These are phyloP conservation scores for Agrocybe praecox DNA, from an alignment of 768 basidiomycete genomes.

Conservation along the genomic window DNA sequence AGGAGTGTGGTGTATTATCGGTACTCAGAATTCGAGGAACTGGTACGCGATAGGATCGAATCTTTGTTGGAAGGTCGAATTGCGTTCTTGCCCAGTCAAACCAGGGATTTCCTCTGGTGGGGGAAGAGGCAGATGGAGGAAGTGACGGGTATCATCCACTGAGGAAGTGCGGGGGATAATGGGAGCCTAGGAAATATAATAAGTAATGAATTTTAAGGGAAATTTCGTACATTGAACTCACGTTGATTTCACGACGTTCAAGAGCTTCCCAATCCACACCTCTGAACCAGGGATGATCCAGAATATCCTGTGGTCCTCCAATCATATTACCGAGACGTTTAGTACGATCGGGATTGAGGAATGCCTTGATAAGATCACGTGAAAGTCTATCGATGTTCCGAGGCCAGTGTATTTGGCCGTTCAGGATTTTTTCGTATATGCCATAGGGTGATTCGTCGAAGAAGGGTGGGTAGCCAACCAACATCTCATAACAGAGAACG, in stretches of 20 bases:
- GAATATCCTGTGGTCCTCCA: constrained; percentile 88
- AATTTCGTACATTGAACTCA: constrained; percentile 34
- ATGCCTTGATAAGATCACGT: constrained; percentile 83
- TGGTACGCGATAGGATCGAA: constrained; percentile 72
- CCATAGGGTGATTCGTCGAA: constrained; percentile 98
- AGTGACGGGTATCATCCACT: constrained; percentile 84
- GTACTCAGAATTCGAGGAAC: constrained; percentile 71
- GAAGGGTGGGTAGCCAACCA: constrained; percentile 98
- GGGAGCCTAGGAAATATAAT: constrained; percentile 60
- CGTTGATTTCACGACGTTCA: constrained; percentile 84
- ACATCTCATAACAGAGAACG: constrained; percentile 97
- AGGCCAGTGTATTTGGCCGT: constrained; percentile 90
- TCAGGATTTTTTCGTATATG: constrained; percentile 97
- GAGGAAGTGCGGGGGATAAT: constrained; percentile 84
- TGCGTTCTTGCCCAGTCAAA: constrained; percentile 63
- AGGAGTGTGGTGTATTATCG: constrained; percentile 19
- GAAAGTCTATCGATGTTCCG: constrained; percentile 86
- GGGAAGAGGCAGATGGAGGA: constrained; percentile 79
- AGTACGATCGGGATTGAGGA: constrained; percentile 89
- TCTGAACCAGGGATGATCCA: constrained; percentile 93
- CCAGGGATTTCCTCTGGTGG: constrained; percentile 80
- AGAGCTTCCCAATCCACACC: constrained; percentile 93
- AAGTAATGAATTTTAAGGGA: constrained; percentile 1
- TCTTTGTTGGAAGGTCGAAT: constrained; percentile 58
- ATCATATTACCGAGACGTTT: constrained; percentile 93